Conservation (phyloP, 1,284 basidiomycete genomes). For the Malassezia sp. region DNA sequence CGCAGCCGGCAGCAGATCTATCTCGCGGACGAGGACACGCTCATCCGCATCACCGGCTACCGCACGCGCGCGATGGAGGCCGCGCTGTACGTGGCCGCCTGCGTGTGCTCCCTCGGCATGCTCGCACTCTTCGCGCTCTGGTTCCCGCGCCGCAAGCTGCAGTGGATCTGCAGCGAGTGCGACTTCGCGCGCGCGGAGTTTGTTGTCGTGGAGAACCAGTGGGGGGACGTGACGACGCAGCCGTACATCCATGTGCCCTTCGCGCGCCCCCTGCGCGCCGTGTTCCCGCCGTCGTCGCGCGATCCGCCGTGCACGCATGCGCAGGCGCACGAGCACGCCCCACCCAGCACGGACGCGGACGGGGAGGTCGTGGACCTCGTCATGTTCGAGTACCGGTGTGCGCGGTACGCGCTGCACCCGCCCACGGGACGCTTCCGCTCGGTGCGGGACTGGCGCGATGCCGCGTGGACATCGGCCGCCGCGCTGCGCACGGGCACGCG, state of each 20-base stretch:
- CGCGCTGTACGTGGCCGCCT: conserved; percentile 62
- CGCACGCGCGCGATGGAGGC: conserved; percentile 59
- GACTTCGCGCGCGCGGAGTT: conserved; percentile 64
- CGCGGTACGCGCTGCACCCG: conserved; percentile 77
- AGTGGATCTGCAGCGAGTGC: conserved; percentile 70
- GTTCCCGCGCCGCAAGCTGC: conserved; percentile 81
- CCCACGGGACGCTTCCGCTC: conserved; percentile 70
- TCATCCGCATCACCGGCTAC: conserved; percentile 81
- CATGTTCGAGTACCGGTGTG: conserved; percentile 62
- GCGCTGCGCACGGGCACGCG: conserved; percentile 28
- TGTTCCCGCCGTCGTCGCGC: conserved; percentile 38
- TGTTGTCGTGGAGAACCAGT: conserved; percentile 66
- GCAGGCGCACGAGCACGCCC: conserved; percentile 18
- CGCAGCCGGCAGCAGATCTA: conserved; percentile 64
- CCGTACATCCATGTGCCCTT: conserved; percentile 32
- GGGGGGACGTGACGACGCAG: conserved; percentile 39
- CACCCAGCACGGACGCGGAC: conserved; percentile 21
- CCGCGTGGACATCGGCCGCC: conserved; percentile 58
- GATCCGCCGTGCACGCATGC: conserved; percentile 41
- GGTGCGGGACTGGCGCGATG: conserved; percentile 82
- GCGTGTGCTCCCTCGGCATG: conserved; percentile 62
- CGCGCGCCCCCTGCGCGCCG: conserved; percentile 35
- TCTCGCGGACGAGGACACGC: conserved; percentile 79
- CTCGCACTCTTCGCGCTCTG: conserved; percentile 78
- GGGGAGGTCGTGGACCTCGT: conserved; percentile 44